A percentile compares a stretch with the other conserved stretches of the same genome.
phyloP scores from a whole-genome alignment of 495 filamentous ascomycete species.

The Aspergillus heteromorphus region DNA sequence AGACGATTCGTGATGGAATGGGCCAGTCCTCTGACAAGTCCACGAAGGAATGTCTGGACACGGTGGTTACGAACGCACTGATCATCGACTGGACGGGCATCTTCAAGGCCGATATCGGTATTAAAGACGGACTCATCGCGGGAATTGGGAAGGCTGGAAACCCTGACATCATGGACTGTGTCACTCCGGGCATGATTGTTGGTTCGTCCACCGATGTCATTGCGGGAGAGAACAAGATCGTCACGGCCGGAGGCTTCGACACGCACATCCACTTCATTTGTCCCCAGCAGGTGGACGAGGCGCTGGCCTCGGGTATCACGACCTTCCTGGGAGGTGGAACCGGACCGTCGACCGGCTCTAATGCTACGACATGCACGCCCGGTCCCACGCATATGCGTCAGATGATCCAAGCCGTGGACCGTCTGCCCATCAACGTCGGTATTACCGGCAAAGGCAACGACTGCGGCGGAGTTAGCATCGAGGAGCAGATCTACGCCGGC shows the following conservation, averaged over 20 bases:
- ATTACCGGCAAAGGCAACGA: conserved; percentile 98
- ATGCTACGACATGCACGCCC: conserved; percentile 93
- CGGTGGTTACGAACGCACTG: conserved; percentile 88
- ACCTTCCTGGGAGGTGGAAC: conserved; percentile 91
- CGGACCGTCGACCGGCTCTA: conserved; percentile 92
- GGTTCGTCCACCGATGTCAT: conserved; percentile 94
- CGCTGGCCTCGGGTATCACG: conserved; percentile 82
- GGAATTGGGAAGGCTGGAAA: conserved; percentile 96
- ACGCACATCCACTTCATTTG: conserved; percentile 96
- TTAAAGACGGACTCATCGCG: conserved; percentile 81
- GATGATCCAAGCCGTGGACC: conserved; percentile 89
- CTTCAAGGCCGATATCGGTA: conserved; percentile 95
- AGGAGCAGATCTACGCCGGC: conserved; percentile 78
- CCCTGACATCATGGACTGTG: conserved; percentile 92
- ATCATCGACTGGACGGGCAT: conserved; percentile 91
- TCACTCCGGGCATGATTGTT: conserved; percentile 72
- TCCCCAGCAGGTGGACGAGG: conserved; percentile 87
- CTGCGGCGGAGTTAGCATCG: conserved; percentile 61
- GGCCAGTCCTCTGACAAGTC: conserved; percentile 77
- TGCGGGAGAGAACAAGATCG: conserved; percentile 86
- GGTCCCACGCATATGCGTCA: conserved; percentile 76
- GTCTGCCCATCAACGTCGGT: conserved; percentile 83
- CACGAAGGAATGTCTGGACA: conserved; percentile 69
- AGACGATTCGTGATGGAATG: conserved; percentile 94
- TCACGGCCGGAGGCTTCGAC: conserved; percentile 90